These are phyloP conservation scores for Draba incana DNA, from an alignment of 345 rosid genomes.

Conservation along the genomic window DNA sequence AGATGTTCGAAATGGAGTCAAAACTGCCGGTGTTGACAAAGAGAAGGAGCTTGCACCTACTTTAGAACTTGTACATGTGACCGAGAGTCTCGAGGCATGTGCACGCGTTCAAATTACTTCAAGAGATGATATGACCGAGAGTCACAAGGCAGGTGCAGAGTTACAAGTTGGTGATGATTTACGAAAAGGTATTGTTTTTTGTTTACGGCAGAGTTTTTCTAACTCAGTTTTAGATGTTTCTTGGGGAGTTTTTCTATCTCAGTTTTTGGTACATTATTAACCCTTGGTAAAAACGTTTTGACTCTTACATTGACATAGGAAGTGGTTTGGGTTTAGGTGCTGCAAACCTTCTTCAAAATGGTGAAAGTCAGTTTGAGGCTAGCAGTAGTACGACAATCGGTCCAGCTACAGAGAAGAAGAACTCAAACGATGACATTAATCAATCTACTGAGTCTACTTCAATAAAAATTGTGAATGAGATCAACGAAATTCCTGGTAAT, in stretches of 20 bases:
- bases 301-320: constrained; percentile 1
- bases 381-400: constrained; percentile 19
- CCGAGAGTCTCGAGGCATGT: no score
- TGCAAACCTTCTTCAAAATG: background rate
- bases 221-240: background rate
- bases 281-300: background rate
- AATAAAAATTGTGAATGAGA: background rate
- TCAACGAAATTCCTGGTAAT: no score
- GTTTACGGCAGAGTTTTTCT: background rate
- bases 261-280: background rate
- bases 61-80: no score
- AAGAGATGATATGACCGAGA: no score
- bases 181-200: background rate
- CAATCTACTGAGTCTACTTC: background rate
- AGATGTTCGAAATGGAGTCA: no score
- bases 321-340: constrained; percentile 6
- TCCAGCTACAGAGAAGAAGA: constrained; percentile 22
- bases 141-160: no score
- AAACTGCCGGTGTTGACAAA: no score
- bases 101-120: no score
- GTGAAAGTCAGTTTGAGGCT: constrained; percentile 13
- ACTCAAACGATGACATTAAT: constrained; percentile 19
- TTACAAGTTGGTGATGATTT: no score
- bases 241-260: background rate
- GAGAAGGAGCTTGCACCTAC: no score